Base-by-base conservation (phyloP, 192 early-diverging fungal species). In the Glomus cerebriforme region DNA sequence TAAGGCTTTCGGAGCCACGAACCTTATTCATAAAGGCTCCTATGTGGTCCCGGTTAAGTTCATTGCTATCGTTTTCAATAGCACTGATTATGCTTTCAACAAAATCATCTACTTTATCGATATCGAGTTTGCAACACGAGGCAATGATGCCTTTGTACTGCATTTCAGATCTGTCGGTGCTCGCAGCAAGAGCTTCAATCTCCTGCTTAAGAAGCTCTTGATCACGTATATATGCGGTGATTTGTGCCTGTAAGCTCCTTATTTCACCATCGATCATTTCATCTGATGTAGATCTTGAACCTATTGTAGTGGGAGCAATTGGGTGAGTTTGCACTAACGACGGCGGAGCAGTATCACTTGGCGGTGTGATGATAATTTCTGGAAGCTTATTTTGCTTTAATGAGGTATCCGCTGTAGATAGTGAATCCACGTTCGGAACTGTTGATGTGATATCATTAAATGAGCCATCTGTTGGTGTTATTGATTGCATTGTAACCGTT, bases 61-160 rank as follows among this genome's bases (percentile, higher is more conserved):
- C 84, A 10, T 85, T 82, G 10, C 84, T 83, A 60, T 94, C 94
- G 47, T 88, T 90, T 80, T 97, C 95, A 8, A 97, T 92, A 1
- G 95, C 97, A 32, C 88, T 74, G 9, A 94, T 85, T 31, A 98
- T 77, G 3, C 91, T 91, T 13, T 88, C 89, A 19, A 97, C 82
- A 85, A 94, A 87, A 26, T 90, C 86, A 72, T 95, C 95, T 2
- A 98, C 93, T 45, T 92, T 86, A 2, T 92, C 93, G 19, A 94
- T 78, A 19, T 88, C 86, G 31, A 97, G 90, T 75, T 92, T 89
- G 79, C 95, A 97, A 81, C 95, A 96, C 29, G 90, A 89, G 8
- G 94, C 90, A 82, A 97, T 96, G 39, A 98, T 88, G 73, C 89
- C 86, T 83, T 93, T 93, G 83, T 92, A 97, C 73, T 93, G 89